phyloP scores from a whole-genome alignment of 306 rosid species.

The Vigna trinervia region DNA sequence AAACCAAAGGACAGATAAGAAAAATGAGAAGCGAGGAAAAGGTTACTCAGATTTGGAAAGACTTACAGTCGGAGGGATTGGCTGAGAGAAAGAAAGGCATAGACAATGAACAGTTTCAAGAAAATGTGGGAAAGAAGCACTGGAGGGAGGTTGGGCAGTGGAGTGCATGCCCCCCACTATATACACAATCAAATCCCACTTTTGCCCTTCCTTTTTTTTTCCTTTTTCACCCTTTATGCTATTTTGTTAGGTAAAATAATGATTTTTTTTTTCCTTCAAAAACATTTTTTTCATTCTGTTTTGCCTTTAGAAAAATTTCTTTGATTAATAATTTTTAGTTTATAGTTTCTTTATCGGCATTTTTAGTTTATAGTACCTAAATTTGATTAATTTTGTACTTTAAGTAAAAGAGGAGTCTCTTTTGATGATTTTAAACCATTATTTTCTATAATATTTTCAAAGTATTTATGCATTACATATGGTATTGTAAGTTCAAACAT shows the following conservation, averaged over 20 bases:
- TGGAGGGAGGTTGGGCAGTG: neutral
- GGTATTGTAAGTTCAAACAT: too few relatives aligned
- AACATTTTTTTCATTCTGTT: too few relatives aligned
- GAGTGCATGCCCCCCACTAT: constrained; percentile 40
- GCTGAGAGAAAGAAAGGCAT: neutral
- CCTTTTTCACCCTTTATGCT: neutral
- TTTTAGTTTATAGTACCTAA: too few relatives aligned
- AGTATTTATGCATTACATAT: too few relatives aligned
- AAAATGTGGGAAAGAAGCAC: constrained; percentile 34
- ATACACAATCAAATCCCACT: constrained; percentile 41
- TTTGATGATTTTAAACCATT: too few relatives aligned
- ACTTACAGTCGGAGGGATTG: constrained; percentile 48
- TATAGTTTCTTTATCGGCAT: too few relatives aligned
- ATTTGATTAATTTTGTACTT: too few relatives aligned
- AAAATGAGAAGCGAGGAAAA: neutral
- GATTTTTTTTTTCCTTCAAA: too few relatives aligned
- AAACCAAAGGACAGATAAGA: neutral
- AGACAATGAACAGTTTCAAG: neutral
- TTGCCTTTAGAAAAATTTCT: too few relatives aligned
- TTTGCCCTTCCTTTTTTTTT: constrained; percentile 32
- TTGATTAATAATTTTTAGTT: too few relatives aligned
- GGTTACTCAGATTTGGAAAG: neutral
- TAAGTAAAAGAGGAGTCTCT: too few relatives aligned
- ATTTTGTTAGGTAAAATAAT: neutral
- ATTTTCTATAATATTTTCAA: too few relatives aligned